These are phyloP conservation scores for Limtongozyma cylindracea DNA, from an alignment of 805 yeast species.

Conservation along the genomic window DNA sequence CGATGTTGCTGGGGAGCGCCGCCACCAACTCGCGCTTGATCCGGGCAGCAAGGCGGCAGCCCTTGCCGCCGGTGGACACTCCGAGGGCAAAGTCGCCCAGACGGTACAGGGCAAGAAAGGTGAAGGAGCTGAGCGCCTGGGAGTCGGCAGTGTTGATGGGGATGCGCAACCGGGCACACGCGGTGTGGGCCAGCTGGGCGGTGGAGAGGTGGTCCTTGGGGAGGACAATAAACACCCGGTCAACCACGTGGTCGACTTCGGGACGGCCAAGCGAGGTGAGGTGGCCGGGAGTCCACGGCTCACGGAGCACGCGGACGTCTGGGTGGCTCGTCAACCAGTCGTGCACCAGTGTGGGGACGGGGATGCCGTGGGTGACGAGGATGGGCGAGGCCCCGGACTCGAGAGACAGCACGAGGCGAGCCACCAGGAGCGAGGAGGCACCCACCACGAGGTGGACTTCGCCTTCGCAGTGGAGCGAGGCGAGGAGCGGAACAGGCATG, in stretches of 20 bases:
- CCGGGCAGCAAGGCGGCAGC: slow-evolving; percentile 67
- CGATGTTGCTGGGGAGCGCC: slow-evolving; percentile 44
- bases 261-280: slow-evolving; percentile 32
- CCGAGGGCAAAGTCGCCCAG: slow-evolving; percentile 65
- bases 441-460: slow-evolving; percentile 39
- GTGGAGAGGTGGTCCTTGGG: slow-evolving; percentile 6
- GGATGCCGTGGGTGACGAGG: slow-evolving; percentile 16
- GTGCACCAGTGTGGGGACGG: slow-evolving; percentile 4
- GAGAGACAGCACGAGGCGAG: slow-evolving; percentile 20
- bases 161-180: slow-evolving; percentile 37
- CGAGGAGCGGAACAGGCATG: slow-evolving; percentile 2
- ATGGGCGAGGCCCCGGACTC: slow-evolving; percentile 29
- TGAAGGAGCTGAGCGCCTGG: slow-evolving; percentile 49
- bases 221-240: slow-evolving; percentile 44
- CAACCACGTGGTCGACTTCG: slow-evolving; percentile 40
- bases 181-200: slow-evolving; percentile 16
- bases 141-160: slow-evolving; percentile 67
- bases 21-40: slow-evolving; percentile 49
- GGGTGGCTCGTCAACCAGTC: slow-evolving; percentile 5
- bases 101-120: slow-evolving; percentile 42
- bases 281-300: slow-evolving; percentile 13
- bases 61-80: slow-evolving; percentile 68
- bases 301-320: slow-evolving; percentile 4
- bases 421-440: slow-evolving; percentile 13
- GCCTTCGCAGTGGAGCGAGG: slow-evolving; percentile 10